phyloP scores from a whole-genome alignment of 495 filamentous ascomycete genomes.

The Baudoinia panamericana region DNA sequence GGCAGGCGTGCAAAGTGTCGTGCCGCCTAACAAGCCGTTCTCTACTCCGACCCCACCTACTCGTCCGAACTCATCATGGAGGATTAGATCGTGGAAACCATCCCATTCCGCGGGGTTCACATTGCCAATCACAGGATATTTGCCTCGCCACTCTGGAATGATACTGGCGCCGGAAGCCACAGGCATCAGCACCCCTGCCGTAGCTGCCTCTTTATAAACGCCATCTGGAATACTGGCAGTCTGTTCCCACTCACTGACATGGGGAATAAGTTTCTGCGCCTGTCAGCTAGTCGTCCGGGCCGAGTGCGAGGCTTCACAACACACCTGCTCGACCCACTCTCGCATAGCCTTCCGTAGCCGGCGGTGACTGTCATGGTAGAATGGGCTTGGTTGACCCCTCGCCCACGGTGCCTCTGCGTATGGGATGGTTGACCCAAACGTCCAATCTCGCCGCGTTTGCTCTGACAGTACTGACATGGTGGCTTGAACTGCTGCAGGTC shows the following conservation, averaged over 20 bases:
- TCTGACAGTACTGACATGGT: too few relatives aligned
- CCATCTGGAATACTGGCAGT: constrained; percentile 69
- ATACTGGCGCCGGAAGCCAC: constrained; percentile 64
- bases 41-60: constrained; percentile 83
- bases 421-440: too few relatives aligned
- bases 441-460: too few relatives aligned
- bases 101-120: constrained; percentile 89
- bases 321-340: constrained; percentile 77
- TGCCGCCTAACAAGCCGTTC: constrained; percentile 95
- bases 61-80: constrained; percentile 88
- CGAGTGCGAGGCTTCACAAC: too few relatives aligned
- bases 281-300: too few relatives aligned
- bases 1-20: constrained; percentile 83
- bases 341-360: constrained; percentile 81
- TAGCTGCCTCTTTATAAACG: constrained; percentile 95
- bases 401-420: constrained; percentile 93
- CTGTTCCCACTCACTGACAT: constrained; percentile 95
- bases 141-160: constrained; percentile 61
- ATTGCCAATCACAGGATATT: constrained; percentile 49
- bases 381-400: constrained; percentile 88
- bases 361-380: constrained; percentile 85
- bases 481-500: too few relatives aligned
- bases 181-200: constrained; percentile 78
- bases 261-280: constrained; percentile 84
- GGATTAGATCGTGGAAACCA: constrained; percentile 87